Conservation (phyloP, 345 rosid genomes). For the Lepidium didymum region DNA sequence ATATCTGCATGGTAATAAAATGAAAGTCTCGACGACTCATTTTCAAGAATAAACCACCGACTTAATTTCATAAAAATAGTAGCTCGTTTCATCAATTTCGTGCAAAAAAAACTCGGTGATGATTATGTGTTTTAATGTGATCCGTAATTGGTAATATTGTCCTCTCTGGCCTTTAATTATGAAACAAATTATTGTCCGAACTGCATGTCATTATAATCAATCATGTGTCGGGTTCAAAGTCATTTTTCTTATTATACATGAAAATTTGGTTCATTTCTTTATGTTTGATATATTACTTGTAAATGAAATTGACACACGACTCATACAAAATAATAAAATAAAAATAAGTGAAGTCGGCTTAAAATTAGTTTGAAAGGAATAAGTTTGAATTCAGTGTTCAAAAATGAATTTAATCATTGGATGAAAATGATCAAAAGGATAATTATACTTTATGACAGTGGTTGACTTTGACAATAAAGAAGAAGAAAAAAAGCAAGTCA, state of each 20-base stretch:
- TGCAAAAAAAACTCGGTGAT: no score
- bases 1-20: no score
- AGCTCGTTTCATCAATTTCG: no score
- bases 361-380: neutral
- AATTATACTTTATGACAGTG: neutral
- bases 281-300: neutral
- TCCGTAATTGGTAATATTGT: no score
- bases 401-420: conserved; percentile 20
- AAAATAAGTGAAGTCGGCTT: neutral
- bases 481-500: conserved; percentile 3
- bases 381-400: conserved; percentile 12
- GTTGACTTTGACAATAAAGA: conserved; percentile 13
- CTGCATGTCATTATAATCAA: no score
- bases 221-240: no score
- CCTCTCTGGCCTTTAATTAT: no score
- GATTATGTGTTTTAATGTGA: no score
- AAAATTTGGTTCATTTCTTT: neutral
- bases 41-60: no score
- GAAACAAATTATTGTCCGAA: no score
- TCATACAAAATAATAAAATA: neutral
- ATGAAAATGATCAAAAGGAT: conserved; percentile 1
- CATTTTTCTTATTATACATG: neutral
- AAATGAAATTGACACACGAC: neutral
- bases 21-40: no score
- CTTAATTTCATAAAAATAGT: no score